These are phyloP conservation scores for Starmerella vaccinii DNA, from an alignment of 805 yeast genomes.

Conservation along the genomic window DNA sequence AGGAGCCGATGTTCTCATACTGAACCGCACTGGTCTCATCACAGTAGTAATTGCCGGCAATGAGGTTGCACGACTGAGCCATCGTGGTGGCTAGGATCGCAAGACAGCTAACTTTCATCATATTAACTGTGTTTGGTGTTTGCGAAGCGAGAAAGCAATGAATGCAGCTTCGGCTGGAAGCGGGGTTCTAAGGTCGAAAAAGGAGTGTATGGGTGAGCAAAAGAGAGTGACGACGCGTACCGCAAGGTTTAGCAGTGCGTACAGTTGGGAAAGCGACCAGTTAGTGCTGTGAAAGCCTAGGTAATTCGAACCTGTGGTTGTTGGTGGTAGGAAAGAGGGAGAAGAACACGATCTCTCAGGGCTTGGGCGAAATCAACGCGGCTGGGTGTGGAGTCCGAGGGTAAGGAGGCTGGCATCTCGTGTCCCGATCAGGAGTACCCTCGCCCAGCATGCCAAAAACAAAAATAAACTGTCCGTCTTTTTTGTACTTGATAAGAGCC, in stretches of 20 bases:
- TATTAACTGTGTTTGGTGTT: neutral
- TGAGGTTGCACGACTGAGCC: constrained; percentile 38
- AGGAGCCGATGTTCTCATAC: constrained; percentile 66
- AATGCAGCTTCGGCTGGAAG: neutral
- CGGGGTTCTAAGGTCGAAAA: neutral
- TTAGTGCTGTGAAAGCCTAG: neutral
- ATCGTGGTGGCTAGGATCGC: constrained; percentile 25
- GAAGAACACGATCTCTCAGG: neutral
- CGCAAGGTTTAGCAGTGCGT: neutral
- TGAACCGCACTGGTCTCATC: constrained; percentile 53
- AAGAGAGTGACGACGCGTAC: constrained; percentile 6
- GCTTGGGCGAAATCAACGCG: constrained; percentile 5
- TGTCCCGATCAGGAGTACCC: constrained; percentile 2
- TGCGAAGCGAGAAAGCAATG: neutral
- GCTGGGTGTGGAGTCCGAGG: constrained; percentile 1
- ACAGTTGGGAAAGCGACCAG: neutral
- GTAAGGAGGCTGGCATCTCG: constrained; percentile 8
- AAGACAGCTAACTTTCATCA: constrained; percentile 26
- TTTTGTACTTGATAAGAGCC: no score
- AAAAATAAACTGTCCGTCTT: neutral
- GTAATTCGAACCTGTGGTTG: neutral
- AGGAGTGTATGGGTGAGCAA: constrained; percentile 7
- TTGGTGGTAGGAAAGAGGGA: neutral
- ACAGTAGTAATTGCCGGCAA: constrained; percentile 79
- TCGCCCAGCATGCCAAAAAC: constrained; percentile 2